phyloP scores from a whole-genome alignment of 1,284 basidiomycete species.

The Ceratobasidium sp. region DNA sequence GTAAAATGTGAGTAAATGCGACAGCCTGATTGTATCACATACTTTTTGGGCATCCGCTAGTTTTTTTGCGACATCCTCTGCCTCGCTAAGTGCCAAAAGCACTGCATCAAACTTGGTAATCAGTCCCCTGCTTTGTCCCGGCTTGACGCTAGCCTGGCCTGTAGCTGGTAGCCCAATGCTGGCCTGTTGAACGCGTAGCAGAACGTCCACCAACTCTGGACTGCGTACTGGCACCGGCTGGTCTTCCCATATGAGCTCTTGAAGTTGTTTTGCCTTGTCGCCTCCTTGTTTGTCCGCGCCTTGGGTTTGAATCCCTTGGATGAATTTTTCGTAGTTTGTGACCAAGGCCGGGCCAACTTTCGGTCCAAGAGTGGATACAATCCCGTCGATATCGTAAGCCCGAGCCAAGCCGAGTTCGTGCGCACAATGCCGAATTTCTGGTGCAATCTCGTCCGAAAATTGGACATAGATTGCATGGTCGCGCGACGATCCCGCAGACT shows the following conservation, averaged over 20 bases:
- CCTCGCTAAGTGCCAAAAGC: conserved; percentile 82
- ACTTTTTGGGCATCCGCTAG: conserved; percentile 82
- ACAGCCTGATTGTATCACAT: conserved; percentile 40
- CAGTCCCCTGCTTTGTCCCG: conserved; percentile 52
- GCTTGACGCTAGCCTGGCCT: conserved; percentile 51
- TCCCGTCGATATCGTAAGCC: conserved; percentile 82
- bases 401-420: conserved; percentile 75
- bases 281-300: conserved; percentile 47
- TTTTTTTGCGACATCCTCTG: conserved; percentile 80
- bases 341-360: conserved; percentile 66
- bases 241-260: conserved; percentile 79
- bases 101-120: conserved; percentile 85
- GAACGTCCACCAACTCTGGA: conserved; percentile 88
- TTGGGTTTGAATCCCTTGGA: conserved; percentile 56
- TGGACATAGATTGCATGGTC: conserved; percentile 88
- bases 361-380: conserved; percentile 75
- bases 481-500: conserved; percentile 74
- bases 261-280: conserved; percentile 59
- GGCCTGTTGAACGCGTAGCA: conserved; percentile 83
- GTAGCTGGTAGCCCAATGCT: conserved; percentile 54
- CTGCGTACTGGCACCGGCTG: conserved; percentile 85
- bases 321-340: conserved; percentile 66
- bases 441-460: conserved; percentile 86
- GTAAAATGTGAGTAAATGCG: neutral
- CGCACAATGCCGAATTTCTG: conserved; percentile 90